Evolutionary conservation across 1,284 basidiomycete genomes (phyloP), one percentile per base, ranked within the genome.

Genomic region (Kwoniella shivajii): DNA sequence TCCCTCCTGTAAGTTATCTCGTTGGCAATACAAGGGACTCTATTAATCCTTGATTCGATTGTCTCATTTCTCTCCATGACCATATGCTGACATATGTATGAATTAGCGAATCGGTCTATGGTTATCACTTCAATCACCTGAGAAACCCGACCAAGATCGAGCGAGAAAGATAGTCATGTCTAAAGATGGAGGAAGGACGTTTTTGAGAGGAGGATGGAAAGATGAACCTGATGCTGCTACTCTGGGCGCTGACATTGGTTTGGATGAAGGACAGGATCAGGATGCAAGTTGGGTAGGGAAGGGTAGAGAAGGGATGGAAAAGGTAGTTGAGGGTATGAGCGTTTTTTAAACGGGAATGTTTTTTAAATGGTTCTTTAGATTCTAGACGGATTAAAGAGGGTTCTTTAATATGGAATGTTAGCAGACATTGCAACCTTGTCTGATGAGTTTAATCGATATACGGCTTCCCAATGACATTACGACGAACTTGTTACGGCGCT

Each of bases 1-100:
- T 90, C 50, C 89, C 89, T 3, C 89, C 89, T 10, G 72, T 75
- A 39, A 68, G 73, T 65, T 2, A 26, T 5, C 34, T 45, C n/a
- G 16, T 13, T 31, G 7, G n/a, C n/a, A n/a, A n/a, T n/a, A n/a
- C n/a, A n/a, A n/a, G n/a, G n/a, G n/a, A n/a, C n/a, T n/a, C n/a
- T n/a, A n/a, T n/a, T n/a, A n/a, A n/a, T n/a, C n/a, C n/a, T n/a
- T n/a, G n/a, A n/a, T n/a, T n/a, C n/a, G n/a, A n/a, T n/a, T 37
- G 11, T n/a, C 13, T 24, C 22, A 20, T 24, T 5, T 20, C 18
- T 6, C 16, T 26, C 42, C 4, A 26, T 14, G 18, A 6, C 18
- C 3, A 22, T 26, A 18, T 38, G 36, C 7, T 26, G 29, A n/a
- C n/a, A n/a, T n/a, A n/a, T n/a, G n/a, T n/a, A n/a, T n/a, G n/a